Evolutionary conservation across 352 stramenopile genomes (phyloP).

Genomic region (Phytophthora sojae): DNA sequence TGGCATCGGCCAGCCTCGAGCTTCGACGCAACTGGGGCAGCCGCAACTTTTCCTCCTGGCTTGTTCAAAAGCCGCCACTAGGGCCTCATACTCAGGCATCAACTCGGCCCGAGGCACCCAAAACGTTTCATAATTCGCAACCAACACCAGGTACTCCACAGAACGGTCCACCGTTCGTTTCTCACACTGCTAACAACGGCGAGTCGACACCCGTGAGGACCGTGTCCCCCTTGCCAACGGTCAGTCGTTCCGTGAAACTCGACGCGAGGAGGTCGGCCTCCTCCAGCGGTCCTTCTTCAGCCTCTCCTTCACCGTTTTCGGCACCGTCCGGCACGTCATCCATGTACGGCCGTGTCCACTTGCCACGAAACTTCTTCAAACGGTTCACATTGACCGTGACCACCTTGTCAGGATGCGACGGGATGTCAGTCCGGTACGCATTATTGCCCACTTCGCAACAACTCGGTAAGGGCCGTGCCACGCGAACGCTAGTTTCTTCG

Average conservation of each 20-base stretch:
- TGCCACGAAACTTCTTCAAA: constrained; percentile 4
- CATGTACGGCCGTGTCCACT: not conserved
- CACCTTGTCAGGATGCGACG: constrained; percentile 3
- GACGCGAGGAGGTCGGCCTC: not conserved
- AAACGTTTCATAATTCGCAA: constrained; percentile 6
- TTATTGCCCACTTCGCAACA: not conserved
- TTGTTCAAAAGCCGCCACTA: not conserved
- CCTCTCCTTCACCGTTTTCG: not conserved
- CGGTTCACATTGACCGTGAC: constrained; percentile 13
- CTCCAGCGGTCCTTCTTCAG: not conserved
- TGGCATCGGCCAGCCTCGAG: not conserved
- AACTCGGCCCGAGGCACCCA: not conserved
- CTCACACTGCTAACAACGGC: not conserved
- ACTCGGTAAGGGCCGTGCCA: constrained; percentile 20
- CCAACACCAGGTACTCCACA: not conserved
- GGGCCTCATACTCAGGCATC: not conserved
- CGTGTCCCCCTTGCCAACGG: not conserved
- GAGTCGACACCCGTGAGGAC: not conserved
- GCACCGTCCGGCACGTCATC: no score
- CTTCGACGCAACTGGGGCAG: not conserved
- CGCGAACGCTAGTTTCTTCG: constrained; percentile 17
- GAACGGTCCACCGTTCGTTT: not conserved
- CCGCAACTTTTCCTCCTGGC: not conserved
- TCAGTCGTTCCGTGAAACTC: not conserved
- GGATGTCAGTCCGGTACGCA: not conserved